These are phyloP conservation scores for Fusarium hostae DNA, from an alignment of 2,329 filamentous ascomycete genomes.

Conservation along the genomic window DNA sequence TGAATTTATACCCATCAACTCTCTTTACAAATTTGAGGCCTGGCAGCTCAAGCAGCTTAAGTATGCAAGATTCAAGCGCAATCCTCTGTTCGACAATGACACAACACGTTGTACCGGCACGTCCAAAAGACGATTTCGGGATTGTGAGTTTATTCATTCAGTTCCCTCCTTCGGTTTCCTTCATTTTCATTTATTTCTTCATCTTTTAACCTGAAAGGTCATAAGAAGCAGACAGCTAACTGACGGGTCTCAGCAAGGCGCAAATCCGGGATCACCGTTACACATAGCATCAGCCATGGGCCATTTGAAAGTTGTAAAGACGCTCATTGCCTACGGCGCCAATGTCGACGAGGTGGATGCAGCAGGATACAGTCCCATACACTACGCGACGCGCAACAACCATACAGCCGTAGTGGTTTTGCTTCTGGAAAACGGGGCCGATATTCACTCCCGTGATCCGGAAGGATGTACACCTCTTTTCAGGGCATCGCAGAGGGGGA, in stretches of 20 bases:
- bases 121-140: not conserved
- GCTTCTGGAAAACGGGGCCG: not conserved
- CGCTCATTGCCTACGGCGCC: not conserved
- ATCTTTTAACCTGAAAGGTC: not conserved
- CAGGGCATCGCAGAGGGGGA: not conserved
- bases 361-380: not conserved
- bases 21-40: not conserved
- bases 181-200: not conserved
- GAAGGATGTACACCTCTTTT: not conserved
- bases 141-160: not conserved
- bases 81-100: not conserved
- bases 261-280: not conserved
- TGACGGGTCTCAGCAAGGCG: not conserved
- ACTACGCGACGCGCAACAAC: not conserved
- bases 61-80: not conserved
- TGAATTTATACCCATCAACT: not conserved
- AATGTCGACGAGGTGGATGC: not conserved
- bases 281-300: not conserved
- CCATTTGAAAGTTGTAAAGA: not conserved
- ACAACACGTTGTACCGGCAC: not conserved
- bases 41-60: not conserved
- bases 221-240: not conserved
- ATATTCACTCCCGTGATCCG: not conserved
- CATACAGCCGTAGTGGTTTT: not conserved
- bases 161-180: not conserved